Evolutionary conservation across 352 stramenopile species (phyloP), one percentile per base, ranked within the genome.

Genomic region (Pythium diclinum): DNA sequence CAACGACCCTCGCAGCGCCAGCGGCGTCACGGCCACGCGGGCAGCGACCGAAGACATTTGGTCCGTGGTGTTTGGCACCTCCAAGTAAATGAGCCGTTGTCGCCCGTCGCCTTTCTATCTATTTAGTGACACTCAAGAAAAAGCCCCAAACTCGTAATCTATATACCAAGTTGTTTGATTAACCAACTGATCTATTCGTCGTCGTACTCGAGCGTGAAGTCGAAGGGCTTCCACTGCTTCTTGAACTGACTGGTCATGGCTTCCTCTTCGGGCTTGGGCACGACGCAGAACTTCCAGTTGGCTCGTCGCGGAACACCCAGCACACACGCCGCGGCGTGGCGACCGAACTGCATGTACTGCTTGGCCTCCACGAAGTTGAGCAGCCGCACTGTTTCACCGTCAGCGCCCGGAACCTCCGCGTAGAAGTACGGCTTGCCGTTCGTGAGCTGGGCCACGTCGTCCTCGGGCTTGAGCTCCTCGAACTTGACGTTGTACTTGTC

Each of bases 201-300:
- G 19, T 78, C 68, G 10, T 84, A 71, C 10, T 78, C 69, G 6
- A 81, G 53, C 4, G 85, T 91, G 40, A 94, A 94, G 71, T 94
- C 85, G 32, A 79, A 92, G n/a, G 68, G 63, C 55, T 83, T 76
- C 79, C 83, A 94, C 42, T 76, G 72, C 16, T 28, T 68, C 59
- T 88, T 88, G 60, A 94, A 92, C 11, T 40, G 67, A 56, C 85
- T 69, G 23, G 83, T 87, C 61, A 92, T 78, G 28, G 75, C 75
- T 48, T 85, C 76, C 57, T 94, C 85, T 19, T 94, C 80, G 1
- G 68, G 46, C 56, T 92, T 92, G 21, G 83, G 69, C 23, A 94
- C 75, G 4, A 94, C 85, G 47, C 85, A 94, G 60, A 83, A 89
- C 74, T 92, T 92, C 85, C 85, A 94, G 64, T 94, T 91, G 30